Base-by-base conservation (phyloP, 108 stramenopile species). In the Nannochloropsis oceanica region DNA sequence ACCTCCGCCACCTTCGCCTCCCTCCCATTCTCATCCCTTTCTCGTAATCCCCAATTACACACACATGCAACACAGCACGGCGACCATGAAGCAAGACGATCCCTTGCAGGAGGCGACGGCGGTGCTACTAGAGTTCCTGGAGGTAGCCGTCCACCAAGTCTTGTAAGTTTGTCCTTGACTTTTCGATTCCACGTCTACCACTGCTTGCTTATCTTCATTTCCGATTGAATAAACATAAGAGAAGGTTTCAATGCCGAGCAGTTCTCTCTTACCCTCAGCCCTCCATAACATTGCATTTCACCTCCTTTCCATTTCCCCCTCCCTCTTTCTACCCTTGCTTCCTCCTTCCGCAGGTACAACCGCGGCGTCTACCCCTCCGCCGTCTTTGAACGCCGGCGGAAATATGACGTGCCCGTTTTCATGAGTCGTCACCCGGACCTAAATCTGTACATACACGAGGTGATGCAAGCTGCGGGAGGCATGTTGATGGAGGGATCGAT, bases 341-440 rank as follows among this genome's bases (percentile, higher is more conserved):
- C 59, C n/a, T 73, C 59, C n/a, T 73, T 18, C 22, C 59, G n/a
- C 59, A 73, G 59, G 59, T 73, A 73, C 59, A 73, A 73, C 59
- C 59, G 59, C n/a, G 59, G 59, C 22, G 59, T 73, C 22, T 73
- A 73, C n/a, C 59, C 59, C 59, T n/a, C 59, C 59, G 88, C 42
- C 8, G 85, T 88, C 43, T 88, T 88, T 79, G 88, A 88, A 82
- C 84, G 88, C 18, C 84, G 88, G 8, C 59, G 88, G 26, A 85
- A 85, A 79, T 88, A 88, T 34, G 88, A 81, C 18, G 84, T 88
- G 7, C 84, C 82, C 11, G 88, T 88, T 25, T 88, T 84, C 82
- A 88, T 88, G 88, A 88, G 88, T 59, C 88, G 88, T 25, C 88
- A 88, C 44, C 88, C 88, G 7, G 88, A 85, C 12, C 81, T 88